Evolutionary conservation across 208 protist species (phyloP), one percentile per base, ranked within the genome.

Genomic region (Trypanosoma avium): DNA sequence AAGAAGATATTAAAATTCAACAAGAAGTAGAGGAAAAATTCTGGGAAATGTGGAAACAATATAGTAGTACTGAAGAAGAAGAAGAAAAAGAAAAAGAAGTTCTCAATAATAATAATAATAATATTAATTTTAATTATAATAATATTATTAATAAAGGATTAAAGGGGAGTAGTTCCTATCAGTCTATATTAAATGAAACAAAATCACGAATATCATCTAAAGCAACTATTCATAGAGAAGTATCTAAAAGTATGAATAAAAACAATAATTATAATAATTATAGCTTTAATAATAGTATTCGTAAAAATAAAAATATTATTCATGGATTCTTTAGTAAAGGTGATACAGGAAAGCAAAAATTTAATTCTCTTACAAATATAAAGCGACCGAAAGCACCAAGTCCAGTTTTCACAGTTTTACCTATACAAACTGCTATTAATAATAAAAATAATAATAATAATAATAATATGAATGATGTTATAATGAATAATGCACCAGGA

Each of bases 1-100:
- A 52, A 21, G 58, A 72, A 12, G 67, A 66, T 22, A 12, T 21
- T n/a, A n/a, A 26, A 22, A 10, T 53, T 19, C 46, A 55, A 40
- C 19, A 49, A 15, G 36, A 3, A 12, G 24, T 72, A 22, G 67
- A 72, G 19, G 27, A 66, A 12, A 10, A 60, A 3, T 72, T 72
- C 30, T 66, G 67, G 65, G 33, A 10, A 15, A 38, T 9, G 33
- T 70, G 65, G 65, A 4, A 46, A 30, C 45, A 60, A 45, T 32
- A 30, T 19, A 0, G 10, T 32, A 32, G 47, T 33, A 36, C 12
- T 30, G 22, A 12, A 30, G 26, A 50, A 4, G 30, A 35, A 13
- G 9, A 22, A 17, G 12, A 15, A 0, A 26, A 47, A 48, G 33
- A 48, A 19, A 24, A 40, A 27, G 27, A 58, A 29, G 48, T 57